phyloP scores from a whole-genome alignment of 2,329 filamentous ascomycete species.

The Epichloe gansuensis region DNA sequence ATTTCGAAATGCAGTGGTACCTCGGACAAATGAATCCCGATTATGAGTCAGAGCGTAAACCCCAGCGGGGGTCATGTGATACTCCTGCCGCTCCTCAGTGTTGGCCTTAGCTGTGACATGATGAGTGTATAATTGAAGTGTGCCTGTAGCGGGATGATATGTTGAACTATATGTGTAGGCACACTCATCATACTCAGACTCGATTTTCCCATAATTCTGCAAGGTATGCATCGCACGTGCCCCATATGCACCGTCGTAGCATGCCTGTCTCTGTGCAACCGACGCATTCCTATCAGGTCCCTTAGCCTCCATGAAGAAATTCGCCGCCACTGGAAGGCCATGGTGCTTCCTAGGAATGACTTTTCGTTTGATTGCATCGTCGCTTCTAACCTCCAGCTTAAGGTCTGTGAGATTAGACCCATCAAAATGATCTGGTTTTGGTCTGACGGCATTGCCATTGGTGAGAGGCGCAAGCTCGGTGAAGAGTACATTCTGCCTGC shows the following conservation, averaged over 20 bases:
- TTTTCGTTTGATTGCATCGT: neutral
- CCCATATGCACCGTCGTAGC: slow-evolving; percentile 23
- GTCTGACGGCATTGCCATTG: slow-evolving; percentile 17
- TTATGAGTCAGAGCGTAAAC: slow-evolving; percentile 16
- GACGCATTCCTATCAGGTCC: slow-evolving; percentile 16
- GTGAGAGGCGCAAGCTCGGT: slow-evolving; percentile 22
- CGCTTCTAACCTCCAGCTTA: neutral
- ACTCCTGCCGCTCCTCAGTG: slow-evolving; percentile 15
- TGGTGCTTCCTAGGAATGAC: slow-evolving; percentile 22
- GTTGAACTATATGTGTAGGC: slow-evolving; percentile 22
- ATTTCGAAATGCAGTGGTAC: slow-evolving; percentile 25
- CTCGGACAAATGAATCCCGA: slow-evolving; percentile 19
- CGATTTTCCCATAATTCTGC: slow-evolving; percentile 17
- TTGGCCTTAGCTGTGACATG: slow-evolving; percentile 8
- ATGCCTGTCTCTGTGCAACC: slow-evolving; percentile 20
- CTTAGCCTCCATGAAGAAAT: slow-evolving; percentile 28
- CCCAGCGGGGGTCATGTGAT: slow-evolving; percentile 24
- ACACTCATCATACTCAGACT: slow-evolving; percentile 23
- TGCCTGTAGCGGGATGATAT: slow-evolving; percentile 22
- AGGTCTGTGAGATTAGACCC: neutral
- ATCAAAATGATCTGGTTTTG: slow-evolving; percentile 6
- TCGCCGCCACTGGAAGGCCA: slow-evolving; percentile 21
- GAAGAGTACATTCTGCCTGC: slow-evolving; percentile 2
- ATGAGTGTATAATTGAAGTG: slow-evolving; percentile 22
- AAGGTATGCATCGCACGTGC: slow-evolving; percentile 23